Base-by-base conservation (phyloP, 2,329 filamentous ascomycete species). In the Colletotrichum caudatum region DNA sequence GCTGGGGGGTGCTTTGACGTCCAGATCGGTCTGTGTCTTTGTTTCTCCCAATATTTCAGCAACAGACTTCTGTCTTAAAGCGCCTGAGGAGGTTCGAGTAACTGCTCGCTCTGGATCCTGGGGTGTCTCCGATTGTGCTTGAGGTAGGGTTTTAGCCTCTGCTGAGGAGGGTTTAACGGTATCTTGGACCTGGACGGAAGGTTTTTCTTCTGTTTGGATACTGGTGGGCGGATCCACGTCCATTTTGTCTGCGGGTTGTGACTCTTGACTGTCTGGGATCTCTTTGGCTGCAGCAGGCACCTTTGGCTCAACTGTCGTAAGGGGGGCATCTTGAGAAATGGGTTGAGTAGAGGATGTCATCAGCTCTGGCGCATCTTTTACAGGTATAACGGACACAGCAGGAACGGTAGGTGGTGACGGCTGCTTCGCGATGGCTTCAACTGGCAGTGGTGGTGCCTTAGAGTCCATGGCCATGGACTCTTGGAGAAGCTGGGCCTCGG, bases 61-160 rank as follows among this genome's bases (percentile, higher is more conserved):
- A 5, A 93, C 90, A 6, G 91, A 93, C 77, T 93, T 94, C 64
- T 92, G 89, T 72, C 89, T 86, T 75, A 93, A 89, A 3, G 90
- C 89, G 53, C 91, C 92, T 12, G 92, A 93, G 3, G 90, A 90
- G 29, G 93, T 90, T 75, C 91, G 83, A 1, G 91, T 93, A 14
- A 90, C 91, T 82, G 92, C 92, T 39, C 90, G 86, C 75, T 84
- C 81, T 5, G 75, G 70, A 12, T 76, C 76, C 23, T 75, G 75
- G 1, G 77, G 65, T 1, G 66, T 69, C 16, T 80, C 77, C 35
- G 61, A 65, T 74, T 75, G 63, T 39, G 66, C 33, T 33, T 74
- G 72, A 62, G 29, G 33, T 74, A 69, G 37, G 70, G 62, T 50
- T 71, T 73, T 57, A n/a, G 71, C 58, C 23, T 67, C 35, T 8